These are phyloP conservation scores for Porogramme epimiltina DNA, from an alignment of 1,284 basidiomycete genomes.

Conservation along the genomic window DNA sequence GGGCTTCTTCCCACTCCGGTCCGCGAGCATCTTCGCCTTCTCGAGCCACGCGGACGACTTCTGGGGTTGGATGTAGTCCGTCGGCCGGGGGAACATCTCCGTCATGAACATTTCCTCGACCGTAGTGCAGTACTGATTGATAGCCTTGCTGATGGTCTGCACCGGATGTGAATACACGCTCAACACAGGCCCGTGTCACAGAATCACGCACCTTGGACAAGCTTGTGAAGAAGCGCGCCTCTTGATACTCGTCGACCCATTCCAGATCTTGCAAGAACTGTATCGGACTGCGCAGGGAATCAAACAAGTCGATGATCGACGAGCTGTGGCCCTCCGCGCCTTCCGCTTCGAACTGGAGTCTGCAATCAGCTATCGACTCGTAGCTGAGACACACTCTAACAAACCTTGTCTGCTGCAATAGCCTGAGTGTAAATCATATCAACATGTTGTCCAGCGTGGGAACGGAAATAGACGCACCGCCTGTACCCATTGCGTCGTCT, in stretches of 20 bases:
- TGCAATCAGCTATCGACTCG: neutral
- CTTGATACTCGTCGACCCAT: conserved; percentile 91
- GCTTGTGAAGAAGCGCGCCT: conserved; percentile 88
- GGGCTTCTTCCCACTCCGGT: conserved; percentile 88
- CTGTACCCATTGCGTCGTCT: conserved; percentile 94
- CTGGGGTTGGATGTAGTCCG: conserved; percentile 74
- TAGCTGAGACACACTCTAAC: conserved; percentile 14
- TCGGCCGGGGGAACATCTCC: conserved; percentile 90
- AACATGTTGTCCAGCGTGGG: neutral
- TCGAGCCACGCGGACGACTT: conserved; percentile 95
- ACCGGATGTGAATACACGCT: conserved; percentile 1
- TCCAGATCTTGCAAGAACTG: conserved; percentile 87
- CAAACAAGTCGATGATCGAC: conserved; percentile 95
- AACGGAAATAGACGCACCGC: conserved; percentile 54
- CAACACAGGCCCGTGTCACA: too few species aligned
- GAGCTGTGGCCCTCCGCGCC: conserved; percentile 87
- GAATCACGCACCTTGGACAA: conserved; percentile 68
- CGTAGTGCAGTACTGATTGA: conserved; percentile 89
- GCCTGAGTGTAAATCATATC: conserved; percentile 49
- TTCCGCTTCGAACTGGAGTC: conserved; percentile 79
- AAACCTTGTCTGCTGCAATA: conserved; percentile 84
- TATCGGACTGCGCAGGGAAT: conserved; percentile 90
- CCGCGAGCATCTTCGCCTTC: conserved; percentile 82
- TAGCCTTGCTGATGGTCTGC: conserved; percentile 88
- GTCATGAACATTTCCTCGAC: conserved; percentile 90